Conservation (phyloP, 176 grass and related monocot genomes). For the Ensete ventricosum region DNA sequence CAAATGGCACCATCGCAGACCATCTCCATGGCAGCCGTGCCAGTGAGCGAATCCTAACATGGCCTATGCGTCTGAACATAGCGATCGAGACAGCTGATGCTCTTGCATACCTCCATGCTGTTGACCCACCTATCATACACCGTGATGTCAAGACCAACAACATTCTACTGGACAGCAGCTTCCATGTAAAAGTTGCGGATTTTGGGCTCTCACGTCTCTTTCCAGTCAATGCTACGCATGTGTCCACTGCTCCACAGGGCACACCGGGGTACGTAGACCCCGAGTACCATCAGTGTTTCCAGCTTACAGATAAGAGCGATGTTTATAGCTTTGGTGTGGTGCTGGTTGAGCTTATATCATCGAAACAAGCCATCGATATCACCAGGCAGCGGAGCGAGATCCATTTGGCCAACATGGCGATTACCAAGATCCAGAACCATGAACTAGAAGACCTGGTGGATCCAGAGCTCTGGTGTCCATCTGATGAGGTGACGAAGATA, state of each 20-base stretch:
- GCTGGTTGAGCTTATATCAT: conserved; percentile 9
- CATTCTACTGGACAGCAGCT: conserved; percentile 10
- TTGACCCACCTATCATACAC: conserved; percentile 14
- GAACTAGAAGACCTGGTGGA: conserved; percentile 1
- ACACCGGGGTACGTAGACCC: conserved; percentile 11
- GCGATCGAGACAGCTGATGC: conserved; percentile 11
- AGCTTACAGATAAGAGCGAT: conserved; percentile 16
- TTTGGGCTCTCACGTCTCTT: conserved; percentile 15
- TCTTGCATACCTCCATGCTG: conserved; percentile 6
- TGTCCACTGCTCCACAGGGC: conserved; percentile 14
- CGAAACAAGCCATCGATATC: conserved; percentile 8
- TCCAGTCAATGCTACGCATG: conserved; percentile 6
- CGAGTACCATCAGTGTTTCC: conserved; percentile 12
- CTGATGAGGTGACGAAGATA: background rate
- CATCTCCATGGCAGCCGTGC: conserved; percentile 11
- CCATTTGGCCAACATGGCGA: conserved; percentile 10
- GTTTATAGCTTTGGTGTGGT: conserved; percentile 12
- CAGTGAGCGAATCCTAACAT: conserved; percentile 6
- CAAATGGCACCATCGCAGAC: conserved; percentile 11
- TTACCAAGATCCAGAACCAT: conserved; percentile 10
- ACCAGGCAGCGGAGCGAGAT: conserved; percentile 1
- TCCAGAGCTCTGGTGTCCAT: background rate
- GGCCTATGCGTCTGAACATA: conserved; percentile 13
- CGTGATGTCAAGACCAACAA: conserved; percentile 12
- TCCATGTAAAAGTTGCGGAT: conserved; percentile 16